Conservation (phyloP, 345 rosid genomes). For the Chamaenerion angustifolium region DNA sequence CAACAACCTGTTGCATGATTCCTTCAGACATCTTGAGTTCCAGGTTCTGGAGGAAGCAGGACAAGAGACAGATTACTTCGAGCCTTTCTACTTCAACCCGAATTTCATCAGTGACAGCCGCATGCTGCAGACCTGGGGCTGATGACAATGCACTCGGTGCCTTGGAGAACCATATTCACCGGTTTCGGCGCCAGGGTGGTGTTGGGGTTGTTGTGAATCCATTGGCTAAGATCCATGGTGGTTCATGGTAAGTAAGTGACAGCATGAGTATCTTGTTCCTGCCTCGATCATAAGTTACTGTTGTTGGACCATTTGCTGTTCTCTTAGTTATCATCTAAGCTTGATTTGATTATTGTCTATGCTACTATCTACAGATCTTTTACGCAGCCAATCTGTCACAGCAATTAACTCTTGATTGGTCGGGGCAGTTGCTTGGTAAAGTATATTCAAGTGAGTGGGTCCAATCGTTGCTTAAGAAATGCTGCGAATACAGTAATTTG, state of each 20-base stretch:
- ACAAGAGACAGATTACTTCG: constrained; percentile 5
- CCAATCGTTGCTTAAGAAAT: too few species aligned
- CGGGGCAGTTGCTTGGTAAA: too few species aligned
- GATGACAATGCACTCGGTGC: constrained; percentile 18
- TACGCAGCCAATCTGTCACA: not conserved
- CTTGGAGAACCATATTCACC: constrained; percentile 32
- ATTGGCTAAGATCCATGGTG: constrained; percentile 54
- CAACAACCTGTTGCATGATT: constrained; percentile 56
- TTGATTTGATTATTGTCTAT: not conserved
- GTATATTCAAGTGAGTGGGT: too few species aligned
- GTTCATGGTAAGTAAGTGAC: constrained; percentile 16
- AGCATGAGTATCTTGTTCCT: constrained; percentile 10
- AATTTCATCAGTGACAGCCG: constrained; percentile 11
- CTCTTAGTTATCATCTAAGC: too few species aligned
- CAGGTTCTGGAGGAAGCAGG: constrained; percentile 70
- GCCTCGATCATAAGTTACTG: too few species aligned
- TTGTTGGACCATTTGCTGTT: too few species aligned
- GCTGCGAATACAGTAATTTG: too few species aligned
- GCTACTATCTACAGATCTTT: not conserved
- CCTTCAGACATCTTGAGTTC: constrained; percentile 63
- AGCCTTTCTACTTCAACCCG: constrained; percentile 16
- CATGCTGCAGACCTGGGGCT: constrained; percentile 15
- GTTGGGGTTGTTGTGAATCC: constrained; percentile 71
- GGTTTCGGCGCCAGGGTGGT: constrained; percentile 33
- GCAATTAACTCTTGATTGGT: too few species aligned